phyloP scores from a whole-genome alignment of 192 early-diverging fungal genomes.

The Helicostylum pulchrum region DNA sequence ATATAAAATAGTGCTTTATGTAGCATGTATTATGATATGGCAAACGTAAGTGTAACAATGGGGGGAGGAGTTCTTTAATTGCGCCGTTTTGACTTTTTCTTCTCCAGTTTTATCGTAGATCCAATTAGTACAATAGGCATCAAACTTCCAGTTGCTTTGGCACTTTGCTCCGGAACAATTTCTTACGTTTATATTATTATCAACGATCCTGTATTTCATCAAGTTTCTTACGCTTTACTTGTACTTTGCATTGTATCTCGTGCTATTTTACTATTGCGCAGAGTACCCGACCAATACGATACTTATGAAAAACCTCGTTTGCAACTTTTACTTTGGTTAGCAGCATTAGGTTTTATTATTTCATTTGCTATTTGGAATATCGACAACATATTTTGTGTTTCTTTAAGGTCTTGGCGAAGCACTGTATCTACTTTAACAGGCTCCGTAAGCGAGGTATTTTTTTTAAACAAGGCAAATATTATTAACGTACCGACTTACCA shows the following conservation, averaged over 20 bases:
- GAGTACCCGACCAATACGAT: conserved; percentile 24
- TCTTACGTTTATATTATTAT: conserved; percentile 61
- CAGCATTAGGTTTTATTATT: conserved; percentile 44
- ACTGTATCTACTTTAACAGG: conserved; percentile 40
- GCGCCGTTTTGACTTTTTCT: conserved; percentile 13
- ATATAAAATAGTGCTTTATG: conserved; percentile 62
- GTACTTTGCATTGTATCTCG: conserved; percentile 50
- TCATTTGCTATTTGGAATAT: conserved; percentile 75
- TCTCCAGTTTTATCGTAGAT: conserved; percentile 44
- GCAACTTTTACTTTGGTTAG: conserved; percentile 33
- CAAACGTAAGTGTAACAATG: conserved; percentile 30
- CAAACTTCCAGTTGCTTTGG: conserved; percentile 43
- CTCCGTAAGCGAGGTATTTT: conserved; percentile 4
- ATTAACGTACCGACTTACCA: neutral
- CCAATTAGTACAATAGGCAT: conserved; percentile 39
- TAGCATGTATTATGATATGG: conserved; percentile 52
- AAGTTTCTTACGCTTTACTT: conserved; percentile 55
- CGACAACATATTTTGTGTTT: conserved; percentile 70
- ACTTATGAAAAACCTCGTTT: conserved; percentile 14
- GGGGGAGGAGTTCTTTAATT: neutral
- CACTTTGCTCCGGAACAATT: conserved; percentile 51
- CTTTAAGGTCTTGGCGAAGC: conserved; percentile 47
- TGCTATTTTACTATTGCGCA: conserved; percentile 39
- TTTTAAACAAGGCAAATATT: neutral
- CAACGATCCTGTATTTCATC: conserved; percentile 70